Base-by-base conservation (phyloP, 1,284 basidiomycete species). In the Ganoderma lucidum region DNA sequence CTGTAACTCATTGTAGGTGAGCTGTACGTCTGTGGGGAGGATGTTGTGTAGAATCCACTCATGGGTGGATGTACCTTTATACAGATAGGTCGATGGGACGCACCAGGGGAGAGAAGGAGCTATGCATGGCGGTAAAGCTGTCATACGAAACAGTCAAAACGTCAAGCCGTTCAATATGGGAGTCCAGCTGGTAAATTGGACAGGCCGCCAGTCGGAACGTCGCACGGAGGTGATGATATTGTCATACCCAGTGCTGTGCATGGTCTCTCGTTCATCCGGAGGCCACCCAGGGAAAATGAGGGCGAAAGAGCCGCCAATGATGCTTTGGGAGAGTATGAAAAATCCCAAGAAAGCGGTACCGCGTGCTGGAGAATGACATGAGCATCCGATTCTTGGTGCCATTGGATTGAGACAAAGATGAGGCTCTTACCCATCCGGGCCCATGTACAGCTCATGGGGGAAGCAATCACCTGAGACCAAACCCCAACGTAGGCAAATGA, bases 101-200 rank as follows among this genome's bases (percentile, higher is more conserved):
- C 56, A 58, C 56, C 59, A 60, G 35, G 19, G 39, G 39, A 42
- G 23, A 23, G 59, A 63, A 39, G 48, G 68, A 70, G 75, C 75
- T 66, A 74, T 76, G 75, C 67, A 61, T 65, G 71, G 73, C 72
- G 68, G 74, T 75, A 74, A 70, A 64, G 66, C 65, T 70, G 72
- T 69, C 75, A 76, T 48, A 39, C 63, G 65, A 69, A 66, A 71
- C 68, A 66, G 70, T 71, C 70, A 68, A 68, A 64, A 68, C 62
- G 39, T 63, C 59, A 65, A 48, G 17, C 48, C 32, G 62, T 37
- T 60, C 62, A 68, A 68, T 41, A 60, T 68, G 65, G 65, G 65
- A 69, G 67, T 59, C 62, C 67, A 64, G 70, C 68, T 65, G 41
- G 67, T 69, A 69, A 71, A 71, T 73, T 69, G 64, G 69, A 73